phyloP scores from a whole-genome alignment of 140 eudicot species.

The Anethum foeniculum region DNA sequence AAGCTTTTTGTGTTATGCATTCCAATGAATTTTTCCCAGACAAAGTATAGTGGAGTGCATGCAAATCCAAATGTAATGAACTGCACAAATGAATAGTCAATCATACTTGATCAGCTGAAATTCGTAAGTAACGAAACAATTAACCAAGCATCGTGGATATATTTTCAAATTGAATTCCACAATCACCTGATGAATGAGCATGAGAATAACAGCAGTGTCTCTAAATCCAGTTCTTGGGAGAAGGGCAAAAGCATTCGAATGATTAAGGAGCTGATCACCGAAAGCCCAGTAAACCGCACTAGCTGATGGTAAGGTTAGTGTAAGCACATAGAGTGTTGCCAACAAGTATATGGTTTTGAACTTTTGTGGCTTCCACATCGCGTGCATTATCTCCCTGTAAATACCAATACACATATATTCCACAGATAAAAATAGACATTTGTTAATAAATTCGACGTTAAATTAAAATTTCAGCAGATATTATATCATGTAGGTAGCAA shows the following conservation, averaged over 20 bases:
- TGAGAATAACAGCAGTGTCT: constrained; percentile 60
- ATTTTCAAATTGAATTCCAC: background rate
- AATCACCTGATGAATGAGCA: constrained; percentile 70
- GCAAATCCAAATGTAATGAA: constrained; percentile 84
- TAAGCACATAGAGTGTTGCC: constrained; percentile 62
- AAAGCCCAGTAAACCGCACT: constrained; percentile 78
- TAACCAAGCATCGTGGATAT: no score
- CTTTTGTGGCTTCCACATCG: constrained; percentile 73
- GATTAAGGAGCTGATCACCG: constrained; percentile 55
- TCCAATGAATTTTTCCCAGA: constrained; percentile 74
- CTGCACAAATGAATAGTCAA: constrained; percentile 19
- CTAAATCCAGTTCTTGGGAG: constrained; percentile 55
- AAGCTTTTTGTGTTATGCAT: constrained; percentile 62
- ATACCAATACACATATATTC: background rate
- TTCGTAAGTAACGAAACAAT: background rate
- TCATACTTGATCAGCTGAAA: background rate
- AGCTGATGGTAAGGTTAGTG: constrained; percentile 67
- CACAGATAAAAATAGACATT: background rate
- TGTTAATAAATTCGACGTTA: no score
- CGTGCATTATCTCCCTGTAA: constrained; percentile 77
- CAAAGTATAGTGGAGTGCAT: constrained; percentile 72
- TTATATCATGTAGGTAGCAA: no score
- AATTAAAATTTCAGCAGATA: no score
- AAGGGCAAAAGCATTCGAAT: constrained; percentile 57
- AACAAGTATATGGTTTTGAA: constrained; percentile 53